These are phyloP conservation scores for Liquidambar formosana DNA, from an alignment of 164 flowering plant species.

Conservation along the genomic window DNA sequence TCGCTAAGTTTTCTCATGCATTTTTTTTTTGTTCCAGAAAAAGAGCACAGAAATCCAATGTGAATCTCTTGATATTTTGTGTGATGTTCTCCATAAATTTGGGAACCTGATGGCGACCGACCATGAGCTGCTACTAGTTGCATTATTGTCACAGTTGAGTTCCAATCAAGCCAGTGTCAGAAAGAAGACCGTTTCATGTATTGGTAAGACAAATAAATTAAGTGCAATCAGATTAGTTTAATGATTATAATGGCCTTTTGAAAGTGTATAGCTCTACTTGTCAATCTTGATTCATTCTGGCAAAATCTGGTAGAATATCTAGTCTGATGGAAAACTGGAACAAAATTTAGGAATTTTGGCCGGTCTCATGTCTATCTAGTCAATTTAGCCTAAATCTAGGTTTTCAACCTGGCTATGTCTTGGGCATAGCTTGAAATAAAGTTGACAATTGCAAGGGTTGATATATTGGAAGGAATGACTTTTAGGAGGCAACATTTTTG, in stretches of 20 bases:
- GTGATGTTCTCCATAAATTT: slow-evolving; percentile 92
- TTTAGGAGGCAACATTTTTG: no score
- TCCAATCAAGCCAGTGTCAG: slow-evolving; percentile 86
- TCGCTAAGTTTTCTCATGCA: not conserved
- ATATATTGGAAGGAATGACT: no score
- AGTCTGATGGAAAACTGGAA: not conserved
- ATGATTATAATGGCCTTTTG: not conserved
- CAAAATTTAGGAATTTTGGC: not conserved
- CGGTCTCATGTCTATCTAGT: not conserved
- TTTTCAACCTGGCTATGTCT: not conserved
- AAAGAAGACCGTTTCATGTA: slow-evolving; percentile 83
- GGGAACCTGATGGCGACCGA: slow-evolving; percentile 80
- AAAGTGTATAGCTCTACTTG: not conserved
- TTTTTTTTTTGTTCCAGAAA: slow-evolving; percentile 43
- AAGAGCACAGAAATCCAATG: slow-evolving; percentile 81
- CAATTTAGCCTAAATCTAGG: not conserved
- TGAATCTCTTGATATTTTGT: slow-evolving; percentile 92
- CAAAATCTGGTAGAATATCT: not conserved
- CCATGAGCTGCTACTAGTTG: slow-evolving; percentile 67
- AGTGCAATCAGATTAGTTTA: not conserved
- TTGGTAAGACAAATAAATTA: slow-evolving; percentile 53
- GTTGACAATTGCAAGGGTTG: no score
- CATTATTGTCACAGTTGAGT: slow-evolving; percentile 76
- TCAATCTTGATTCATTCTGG: not conserved
- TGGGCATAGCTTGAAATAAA: no score